phyloP scores from a whole-genome alignment of 1,139 yeast genomes.

The Pichia sp. region DNA sequence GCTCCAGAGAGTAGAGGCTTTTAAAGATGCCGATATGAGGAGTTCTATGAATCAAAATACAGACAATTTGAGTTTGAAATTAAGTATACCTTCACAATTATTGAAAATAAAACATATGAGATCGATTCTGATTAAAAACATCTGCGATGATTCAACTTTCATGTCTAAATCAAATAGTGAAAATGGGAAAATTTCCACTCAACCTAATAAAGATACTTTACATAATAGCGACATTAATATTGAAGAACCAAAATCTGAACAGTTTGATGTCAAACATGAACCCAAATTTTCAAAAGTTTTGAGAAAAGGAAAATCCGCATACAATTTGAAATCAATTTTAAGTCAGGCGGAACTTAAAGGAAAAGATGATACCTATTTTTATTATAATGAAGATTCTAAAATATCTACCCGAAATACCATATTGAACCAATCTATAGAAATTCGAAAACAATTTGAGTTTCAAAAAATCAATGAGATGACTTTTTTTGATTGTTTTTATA shows the following conservation, averaged over 20 bases:
- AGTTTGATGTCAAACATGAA: background rate
- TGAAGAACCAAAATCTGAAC: background rate
- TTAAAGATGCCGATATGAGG: background rate
- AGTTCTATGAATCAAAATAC: background rate
- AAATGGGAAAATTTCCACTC: no score
- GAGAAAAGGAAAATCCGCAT: constrained; percentile 5
- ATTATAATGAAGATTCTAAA: background rate
- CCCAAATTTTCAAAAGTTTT: background rate
- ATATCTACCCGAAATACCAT: background rate
- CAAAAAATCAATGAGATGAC: constrained; percentile 28
- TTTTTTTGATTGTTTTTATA: constrained; percentile 34
- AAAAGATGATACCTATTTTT: constrained; percentile 3
- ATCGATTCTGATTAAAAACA: constrained; percentile 17
- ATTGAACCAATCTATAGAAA: constrained; percentile 15
- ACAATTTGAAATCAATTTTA: background rate
- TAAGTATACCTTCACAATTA: constrained; percentile 5
- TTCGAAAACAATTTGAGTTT: constrained; percentile 28
- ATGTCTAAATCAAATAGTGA: background rate
- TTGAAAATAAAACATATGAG: constrained; percentile 14
- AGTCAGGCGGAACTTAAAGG: background rate
- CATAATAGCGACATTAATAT: background rate
- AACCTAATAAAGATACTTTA: no score
- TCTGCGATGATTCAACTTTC: background rate
- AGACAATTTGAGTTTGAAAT: background rate
- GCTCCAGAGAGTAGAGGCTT: background rate